A percentile compares a stretch with the other conserved stretches of the same genome.
Conservation (phyloP, 139 green algal genomes). For the Ostreobium quekettii region DNA sequence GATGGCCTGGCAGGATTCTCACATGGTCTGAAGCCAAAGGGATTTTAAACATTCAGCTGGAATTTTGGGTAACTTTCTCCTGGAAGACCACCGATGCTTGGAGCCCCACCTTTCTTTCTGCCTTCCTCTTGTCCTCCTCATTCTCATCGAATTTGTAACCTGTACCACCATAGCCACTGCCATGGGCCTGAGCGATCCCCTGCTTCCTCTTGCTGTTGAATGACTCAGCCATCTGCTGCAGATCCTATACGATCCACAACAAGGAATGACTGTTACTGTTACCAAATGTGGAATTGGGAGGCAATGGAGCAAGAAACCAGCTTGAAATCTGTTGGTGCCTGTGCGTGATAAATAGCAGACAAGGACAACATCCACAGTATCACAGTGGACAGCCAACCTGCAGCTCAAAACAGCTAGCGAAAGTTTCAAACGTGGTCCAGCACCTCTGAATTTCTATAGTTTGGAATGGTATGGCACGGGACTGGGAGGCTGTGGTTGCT, state of each 20-base stretch:
- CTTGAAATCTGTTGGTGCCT: too few relatives aligned
- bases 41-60: background rate
- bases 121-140: conserved; percentile 68
- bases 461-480: too few relatives aligned
- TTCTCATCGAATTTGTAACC: conserved; percentile 93
- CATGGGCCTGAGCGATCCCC: conserved; percentile 62
- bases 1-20: background rate
- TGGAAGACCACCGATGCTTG: background rate
- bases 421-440: too few relatives aligned
- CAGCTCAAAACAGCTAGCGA: too few relatives aligned
- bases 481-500: too few relatives aligned
- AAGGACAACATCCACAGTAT: too few relatives aligned
- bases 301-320: too few relatives aligned
- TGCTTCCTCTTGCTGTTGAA: conserved; percentile 73
- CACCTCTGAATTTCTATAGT: too few relatives aligned
- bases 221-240: conserved; percentile 60
- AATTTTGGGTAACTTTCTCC: conserved; percentile 1
- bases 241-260: conserved; percentile 20
- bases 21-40: background rate
- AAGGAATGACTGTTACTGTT: background rate
- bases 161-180: conserved; percentile 80
- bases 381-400: too few relatives aligned
- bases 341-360: too few relatives aligned
- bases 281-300: too few relatives aligned
- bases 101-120: conserved; percentile 28